Evolutionary conservation across 768 basidiomycete species (phyloP), one percentile per base, ranked within the genome.

Genomic region (Rhodosporidiobolus sp.): DNA sequence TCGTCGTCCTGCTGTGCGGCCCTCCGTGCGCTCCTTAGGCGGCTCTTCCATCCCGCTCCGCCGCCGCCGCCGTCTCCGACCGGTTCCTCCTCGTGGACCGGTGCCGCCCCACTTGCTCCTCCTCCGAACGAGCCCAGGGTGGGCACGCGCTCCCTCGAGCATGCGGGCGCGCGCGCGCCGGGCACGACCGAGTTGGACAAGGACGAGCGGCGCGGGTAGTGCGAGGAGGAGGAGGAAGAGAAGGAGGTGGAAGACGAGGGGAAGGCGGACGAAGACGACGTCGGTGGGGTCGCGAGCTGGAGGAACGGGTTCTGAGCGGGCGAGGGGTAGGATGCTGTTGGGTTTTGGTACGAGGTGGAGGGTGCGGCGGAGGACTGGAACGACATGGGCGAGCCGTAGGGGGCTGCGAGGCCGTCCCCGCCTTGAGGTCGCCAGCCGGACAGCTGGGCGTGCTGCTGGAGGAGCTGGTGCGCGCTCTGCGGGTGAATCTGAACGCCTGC

Each of bases 301-400:
- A 55, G 54, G 30, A 55, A 55, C 7, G 54, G 28, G 28, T 16
- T 16, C 12, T 55, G 54, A 6, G 30, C 55, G 55, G 55, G 9
- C 14, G 20, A 56, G 20, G 55, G 34, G 34, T 5, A 52, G 7
- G 50, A 16, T 11, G 55, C 3, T 9, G 55, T 12, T 32, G 19
- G 16, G 55, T 32, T 56, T 32, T 34, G 24, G 32, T 24, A 10
- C 2, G 34, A 35, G 34, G 55, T 35, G 4, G 55, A 35, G 30
- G 55, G 55, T 34, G 55, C 55, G 55, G 32, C 55, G 4, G 34
- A 8, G 55, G 55, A 57, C 28, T 55, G 45, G 55, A 65, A 57
- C 45, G 64, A 65, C 55, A 65, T 65, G 30, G 64, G 64, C 46
- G 64, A 65, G 12, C 64, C 64, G 46, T 34, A 65, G 4, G 64